Percentiles rank a stretch among this genome's conserved stretches.
Evolutionary conservation across 2,329 filamentous ascomycete genomes (phyloP).

Genomic region (Didymella pinodella): DNA sequence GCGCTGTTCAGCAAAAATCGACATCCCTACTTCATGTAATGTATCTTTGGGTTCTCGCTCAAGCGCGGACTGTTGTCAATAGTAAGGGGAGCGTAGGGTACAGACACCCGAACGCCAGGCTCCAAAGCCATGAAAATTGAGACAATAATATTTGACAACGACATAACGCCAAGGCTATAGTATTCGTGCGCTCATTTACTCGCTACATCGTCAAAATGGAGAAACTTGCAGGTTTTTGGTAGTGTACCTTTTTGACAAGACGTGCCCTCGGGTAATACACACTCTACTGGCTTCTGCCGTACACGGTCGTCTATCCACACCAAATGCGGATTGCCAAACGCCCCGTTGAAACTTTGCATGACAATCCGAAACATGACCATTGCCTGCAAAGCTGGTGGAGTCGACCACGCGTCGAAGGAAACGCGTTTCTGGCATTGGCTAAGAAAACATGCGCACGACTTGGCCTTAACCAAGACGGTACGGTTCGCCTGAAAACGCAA

Average conservation of each 20-base stretch:
- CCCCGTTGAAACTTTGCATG: conserved; percentile 20
- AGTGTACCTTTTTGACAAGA: not conserved
- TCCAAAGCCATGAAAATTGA: conserved; percentile 9
- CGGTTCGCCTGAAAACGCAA: conserved; percentile 7
- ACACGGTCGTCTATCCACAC: conserved; percentile 14
- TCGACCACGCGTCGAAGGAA: conserved; percentile 12
- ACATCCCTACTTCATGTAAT: conserved; percentile 25
- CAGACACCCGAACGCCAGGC: conserved; percentile 9
- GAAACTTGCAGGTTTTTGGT: conserved; percentile 3
- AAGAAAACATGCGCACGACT: conserved; percentile 7
- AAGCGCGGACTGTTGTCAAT: conserved; percentile 16
- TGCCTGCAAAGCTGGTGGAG: conserved; percentile 8
- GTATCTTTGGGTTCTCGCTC: conserved; percentile 23
- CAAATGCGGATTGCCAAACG: conserved; percentile 11
- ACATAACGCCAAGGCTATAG: conserved; percentile 15
- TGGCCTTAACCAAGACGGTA: not conserved
- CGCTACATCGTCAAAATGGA: conserved; percentile 8
- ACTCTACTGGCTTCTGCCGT: conserved; percentile 6
- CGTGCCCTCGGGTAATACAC: conserved; percentile 8
- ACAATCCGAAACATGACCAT: conserved; percentile 17
- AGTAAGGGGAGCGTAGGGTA: conserved; percentile 3
- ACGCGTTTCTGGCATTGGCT: conserved; percentile 3
- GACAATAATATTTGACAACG: conserved; percentile 13
- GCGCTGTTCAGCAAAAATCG: conserved; percentile 5
- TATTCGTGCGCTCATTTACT: conserved; percentile 14